phyloP scores from a whole-genome alignment of 306 rosid genomes.

The Dicorynia guianensis region DNA sequence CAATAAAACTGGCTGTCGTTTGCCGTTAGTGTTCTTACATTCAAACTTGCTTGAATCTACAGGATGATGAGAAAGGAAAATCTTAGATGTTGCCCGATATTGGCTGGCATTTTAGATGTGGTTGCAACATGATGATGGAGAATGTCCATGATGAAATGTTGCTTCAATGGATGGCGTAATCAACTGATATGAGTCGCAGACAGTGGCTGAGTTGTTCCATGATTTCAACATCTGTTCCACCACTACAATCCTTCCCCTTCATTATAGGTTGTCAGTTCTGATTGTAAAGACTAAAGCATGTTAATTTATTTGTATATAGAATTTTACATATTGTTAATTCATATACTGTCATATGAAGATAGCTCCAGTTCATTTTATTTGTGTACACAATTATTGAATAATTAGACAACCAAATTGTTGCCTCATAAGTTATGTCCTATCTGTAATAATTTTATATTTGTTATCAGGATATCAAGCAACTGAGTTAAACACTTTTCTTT shows the following conservation, averaged over 20 bases:
- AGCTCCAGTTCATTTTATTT: neutral
- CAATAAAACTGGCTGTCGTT: conserved; percentile 8
- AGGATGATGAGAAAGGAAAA: conserved; percentile 65
- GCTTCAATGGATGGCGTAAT: conserved; percentile 4
- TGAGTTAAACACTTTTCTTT: too few species aligned
- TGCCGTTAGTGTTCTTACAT: neutral
- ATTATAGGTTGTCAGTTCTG: neutral
- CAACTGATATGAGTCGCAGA: conserved; percentile 25
- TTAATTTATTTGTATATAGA: conserved; percentile 14
- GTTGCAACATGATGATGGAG: conserved; percentile 4
- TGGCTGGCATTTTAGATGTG: conserved; percentile 37
- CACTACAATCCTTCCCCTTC: conserved; percentile 12
- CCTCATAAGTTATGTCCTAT: neutral
- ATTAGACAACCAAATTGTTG: neutral
- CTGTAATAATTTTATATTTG: too few species aligned
- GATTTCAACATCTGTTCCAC: conserved; percentile 34
- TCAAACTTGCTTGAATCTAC: conserved; percentile 39
- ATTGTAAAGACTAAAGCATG: conserved; percentile 7
- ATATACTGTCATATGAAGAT: too few species aligned
- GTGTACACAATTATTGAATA: neutral
- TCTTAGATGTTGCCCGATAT: conserved; percentile 37
- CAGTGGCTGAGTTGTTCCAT: conserved; percentile 40
- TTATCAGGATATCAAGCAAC: too few species aligned
- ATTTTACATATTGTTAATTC: too few species aligned
- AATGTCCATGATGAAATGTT: too few species aligned